phyloP scores from a whole-genome alignment of 495 filamentous ascomycete genomes.

The Aspergillus panamensis region DNA sequence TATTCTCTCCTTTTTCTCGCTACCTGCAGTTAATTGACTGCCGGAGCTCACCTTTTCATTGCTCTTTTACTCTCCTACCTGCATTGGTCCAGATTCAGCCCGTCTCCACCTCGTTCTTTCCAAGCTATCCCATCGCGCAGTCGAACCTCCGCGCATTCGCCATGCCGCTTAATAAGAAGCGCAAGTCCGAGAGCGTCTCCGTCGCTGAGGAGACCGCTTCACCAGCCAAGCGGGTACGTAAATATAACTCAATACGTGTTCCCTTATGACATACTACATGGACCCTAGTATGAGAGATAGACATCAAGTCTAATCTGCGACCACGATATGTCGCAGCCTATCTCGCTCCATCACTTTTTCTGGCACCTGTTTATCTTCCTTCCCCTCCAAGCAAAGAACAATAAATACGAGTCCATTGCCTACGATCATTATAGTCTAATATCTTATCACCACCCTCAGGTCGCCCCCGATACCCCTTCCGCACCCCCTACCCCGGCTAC shows the following conservation, averaged over 20 bases:
- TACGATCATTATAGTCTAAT: background rate
- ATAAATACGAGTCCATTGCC: background rate
- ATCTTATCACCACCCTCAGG: background rate
- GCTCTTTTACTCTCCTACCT: constrained; percentile 7
- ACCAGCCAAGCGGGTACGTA: constrained; percentile 24
- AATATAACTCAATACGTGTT: background rate
- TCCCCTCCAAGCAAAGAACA: background rate
- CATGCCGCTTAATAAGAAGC: constrained; percentile 30
- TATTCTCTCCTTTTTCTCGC: background rate
- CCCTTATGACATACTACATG: background rate
- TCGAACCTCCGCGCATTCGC: background rate
- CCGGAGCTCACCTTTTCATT: background rate
- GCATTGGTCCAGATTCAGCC: background rate
- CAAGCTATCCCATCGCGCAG: constrained; percentile 1
- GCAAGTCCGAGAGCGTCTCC: constrained; percentile 27
- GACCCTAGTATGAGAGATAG: background rate
- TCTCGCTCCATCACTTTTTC: background rate
- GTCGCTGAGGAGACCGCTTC: constrained; percentile 24
- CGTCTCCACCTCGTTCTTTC: constrained; percentile 1
- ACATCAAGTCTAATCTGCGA: background rate
- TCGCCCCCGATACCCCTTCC: constrained; percentile 13
- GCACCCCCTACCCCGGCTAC: constrained; percentile 6
- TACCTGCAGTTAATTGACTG: background rate
- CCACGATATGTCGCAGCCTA: too few species aligned
- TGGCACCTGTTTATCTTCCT: background rate